Evolutionary conservation across 2,329 filamentous ascomycete genomes (phyloP).

Genomic region (Pseudocercospora fijiensis): DNA sequence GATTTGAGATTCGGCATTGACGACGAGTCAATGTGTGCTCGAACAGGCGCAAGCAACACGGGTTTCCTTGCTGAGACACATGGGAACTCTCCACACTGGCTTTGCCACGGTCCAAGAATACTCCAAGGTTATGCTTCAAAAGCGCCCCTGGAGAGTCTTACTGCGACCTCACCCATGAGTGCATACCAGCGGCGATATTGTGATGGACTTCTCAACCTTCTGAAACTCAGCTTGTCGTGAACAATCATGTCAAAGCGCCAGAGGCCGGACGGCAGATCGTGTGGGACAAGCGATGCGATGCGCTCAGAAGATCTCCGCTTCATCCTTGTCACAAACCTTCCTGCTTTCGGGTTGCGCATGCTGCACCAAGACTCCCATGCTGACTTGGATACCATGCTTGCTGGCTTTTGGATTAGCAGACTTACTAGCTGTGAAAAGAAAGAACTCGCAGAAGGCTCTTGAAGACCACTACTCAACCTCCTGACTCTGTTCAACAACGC

Average conservation of each 20-base stretch:
- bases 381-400: not conserved
- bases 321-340: conserved; percentile 4
- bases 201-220: not conserved
- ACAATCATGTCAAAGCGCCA: not conserved
- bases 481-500: not conserved
- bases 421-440: not conserved
- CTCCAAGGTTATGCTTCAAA: not conserved
- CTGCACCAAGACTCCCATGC: not conserved
- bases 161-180: not conserved
- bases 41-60: not conserved
- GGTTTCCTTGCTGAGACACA: conserved; percentile 15
- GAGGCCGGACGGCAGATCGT: conserved; percentile 13
- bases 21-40: conserved; percentile 2
- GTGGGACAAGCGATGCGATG: conserved; percentile 8
- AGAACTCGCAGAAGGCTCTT: not conserved
- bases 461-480: not conserved
- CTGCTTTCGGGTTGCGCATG: conserved; percentile 2
- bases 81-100: conserved; percentile 7
- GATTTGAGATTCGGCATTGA: not conserved
- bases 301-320: conserved; percentile 8
- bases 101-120: not conserved
- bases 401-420: not conserved
- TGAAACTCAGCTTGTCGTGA: not conserved
- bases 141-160: not conserved
- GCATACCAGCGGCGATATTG: not conserved